phyloP scores from a whole-genome alignment of 2,329 filamentous ascomycete species.

The Xylaria arbuscula region DNA sequence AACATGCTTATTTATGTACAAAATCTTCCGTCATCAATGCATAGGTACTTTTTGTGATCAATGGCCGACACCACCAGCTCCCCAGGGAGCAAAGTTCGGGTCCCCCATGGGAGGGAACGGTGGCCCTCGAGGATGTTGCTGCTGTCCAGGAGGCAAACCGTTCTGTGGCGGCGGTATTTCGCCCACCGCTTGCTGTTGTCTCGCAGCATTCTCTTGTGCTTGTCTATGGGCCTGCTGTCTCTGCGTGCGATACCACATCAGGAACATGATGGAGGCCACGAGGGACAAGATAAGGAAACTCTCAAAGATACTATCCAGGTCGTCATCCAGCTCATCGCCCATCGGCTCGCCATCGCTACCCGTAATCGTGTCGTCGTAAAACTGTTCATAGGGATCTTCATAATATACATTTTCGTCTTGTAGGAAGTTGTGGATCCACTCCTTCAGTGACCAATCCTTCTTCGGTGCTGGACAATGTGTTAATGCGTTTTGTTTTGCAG shows the following conservation, averaged over 20 bases:
- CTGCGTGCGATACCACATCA: slow-evolving; percentile 85
- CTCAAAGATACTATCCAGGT: slow-evolving; percentile 84
- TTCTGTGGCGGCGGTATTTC: slow-evolving; percentile 39
- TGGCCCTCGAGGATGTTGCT: slow-evolving; percentile 38
- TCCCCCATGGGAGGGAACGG: slow-evolving; percentile 64
- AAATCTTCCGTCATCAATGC: slow-evolving; percentile 6
- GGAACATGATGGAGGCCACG: slow-evolving; percentile 76
- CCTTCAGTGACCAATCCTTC: slow-evolving; percentile 80
- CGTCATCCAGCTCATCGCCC: slow-evolving; percentile 68
- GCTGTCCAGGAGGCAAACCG: slow-evolving; percentile 12
- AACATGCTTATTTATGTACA: slow-evolving; percentile 29
- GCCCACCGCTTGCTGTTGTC: slow-evolving; percentile 33
- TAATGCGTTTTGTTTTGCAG: slow-evolving; percentile 41
- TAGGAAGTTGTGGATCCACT: slow-evolving; percentile 90
- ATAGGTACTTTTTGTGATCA: slow-evolving; percentile 18
- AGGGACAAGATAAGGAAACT: slow-evolving; percentile 85
- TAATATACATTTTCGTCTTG: slow-evolving; percentile 75
- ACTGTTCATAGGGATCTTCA: slow-evolving; percentile 67
- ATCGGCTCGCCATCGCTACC: slow-evolving; percentile 65
- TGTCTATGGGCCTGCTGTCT: slow-evolving; percentile 67
- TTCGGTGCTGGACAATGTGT: slow-evolving; percentile 64
- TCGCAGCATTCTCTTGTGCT: slow-evolving; percentile 49
- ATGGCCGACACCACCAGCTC: slow-evolving; percentile 47
- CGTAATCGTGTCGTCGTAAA: slow-evolving; percentile 66
- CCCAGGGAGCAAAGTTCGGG: slow-evolving; percentile 71